A percentile compares a stretch with the other conserved stretches of the same genome.
These are phyloP conservation scores for Pythium oligandrum DNA, from an alignment of 352 stramenopile genomes.

Conservation along the genomic window DNA sequence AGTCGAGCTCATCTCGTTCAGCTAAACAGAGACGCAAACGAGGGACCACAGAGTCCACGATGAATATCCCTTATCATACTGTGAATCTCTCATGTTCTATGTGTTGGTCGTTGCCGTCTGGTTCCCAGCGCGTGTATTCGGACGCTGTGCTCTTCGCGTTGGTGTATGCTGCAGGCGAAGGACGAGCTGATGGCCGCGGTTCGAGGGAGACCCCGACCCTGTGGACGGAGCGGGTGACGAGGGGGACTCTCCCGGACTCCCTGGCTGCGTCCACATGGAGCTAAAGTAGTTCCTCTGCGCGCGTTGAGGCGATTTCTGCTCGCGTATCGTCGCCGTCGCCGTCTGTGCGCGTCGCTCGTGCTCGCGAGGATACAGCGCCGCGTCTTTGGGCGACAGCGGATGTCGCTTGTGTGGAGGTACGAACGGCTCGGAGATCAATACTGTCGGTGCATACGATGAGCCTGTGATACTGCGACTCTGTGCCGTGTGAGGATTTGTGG, in stretches of 20 bases:
- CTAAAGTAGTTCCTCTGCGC: slow-evolving; percentile 49
- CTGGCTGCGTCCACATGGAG: slow-evolving; percentile 51
- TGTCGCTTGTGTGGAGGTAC: slow-evolving; percentile 18
- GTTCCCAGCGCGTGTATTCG: background rate
- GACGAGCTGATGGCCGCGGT: slow-evolving; percentile 8
- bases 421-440: slow-evolving; percentile 45
- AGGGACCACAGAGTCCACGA: no score
- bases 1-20: slow-evolving; percentile 87
- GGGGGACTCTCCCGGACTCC: slow-evolving; percentile 3
- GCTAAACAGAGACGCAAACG: slow-evolving; percentile 18
- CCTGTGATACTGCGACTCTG: slow-evolving; percentile 43
- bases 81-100: no score
- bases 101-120: background rate
- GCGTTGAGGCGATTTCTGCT: slow-evolving; percentile 27
- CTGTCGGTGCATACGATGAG: slow-evolving; percentile 22
- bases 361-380: slow-evolving; percentile 18
- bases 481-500: slow-evolving; percentile 41
- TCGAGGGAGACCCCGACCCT: background rate
- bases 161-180: slow-evolving; percentile 7
- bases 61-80: no score
- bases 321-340: slow-evolving; percentile 21
- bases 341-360: slow-evolving; percentile 44
- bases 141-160: background rate
- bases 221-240: no score
- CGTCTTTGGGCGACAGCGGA: slow-evolving; percentile 12